These are phyloP conservation scores for Nakataea oryzae DNA, from an alignment of 2,329 filamentous ascomycete genomes.

Conservation along the genomic window DNA sequence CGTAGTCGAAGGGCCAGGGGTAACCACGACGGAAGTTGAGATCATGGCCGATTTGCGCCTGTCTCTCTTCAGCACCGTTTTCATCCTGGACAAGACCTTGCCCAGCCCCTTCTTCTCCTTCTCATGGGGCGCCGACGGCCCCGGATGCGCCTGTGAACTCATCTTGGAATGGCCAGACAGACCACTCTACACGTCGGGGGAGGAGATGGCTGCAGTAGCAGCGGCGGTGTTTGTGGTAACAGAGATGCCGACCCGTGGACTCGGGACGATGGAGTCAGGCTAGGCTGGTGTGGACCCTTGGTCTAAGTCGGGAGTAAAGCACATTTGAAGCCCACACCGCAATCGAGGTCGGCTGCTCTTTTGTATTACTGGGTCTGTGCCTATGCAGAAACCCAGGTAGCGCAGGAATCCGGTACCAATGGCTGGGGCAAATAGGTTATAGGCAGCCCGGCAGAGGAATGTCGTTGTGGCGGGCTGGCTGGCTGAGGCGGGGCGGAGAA, in stretches of 20 bases:
- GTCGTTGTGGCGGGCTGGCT: neutral
- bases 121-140: conserved; percentile 24
- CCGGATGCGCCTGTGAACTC: conserved; percentile 30
- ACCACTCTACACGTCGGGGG: neutral
- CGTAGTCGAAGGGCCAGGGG: conserved; percentile 8
- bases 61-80: conserved; percentile 37
- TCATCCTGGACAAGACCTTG: conserved; percentile 37
- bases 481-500: neutral
- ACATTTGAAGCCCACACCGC: neutral
- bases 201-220: neutral
- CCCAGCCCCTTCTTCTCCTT: conserved; percentile 36
- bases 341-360: neutral
- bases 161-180: conserved; percentile 15
- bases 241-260: neutral
- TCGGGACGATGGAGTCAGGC: neutral
- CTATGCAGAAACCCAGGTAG: neutral
- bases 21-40: conserved; percentile 9
- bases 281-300: neutral
- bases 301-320: neutral
- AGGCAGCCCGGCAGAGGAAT: neutral
- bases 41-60: conserved; percentile 12
- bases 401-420: neutral
- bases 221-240: too few species aligned
- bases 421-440: neutral
- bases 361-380: neutral